phyloP scores from a whole-genome alignment of 192 early-diverging fungal genomes.

The Rhizoclosmatium sp. region DNA sequence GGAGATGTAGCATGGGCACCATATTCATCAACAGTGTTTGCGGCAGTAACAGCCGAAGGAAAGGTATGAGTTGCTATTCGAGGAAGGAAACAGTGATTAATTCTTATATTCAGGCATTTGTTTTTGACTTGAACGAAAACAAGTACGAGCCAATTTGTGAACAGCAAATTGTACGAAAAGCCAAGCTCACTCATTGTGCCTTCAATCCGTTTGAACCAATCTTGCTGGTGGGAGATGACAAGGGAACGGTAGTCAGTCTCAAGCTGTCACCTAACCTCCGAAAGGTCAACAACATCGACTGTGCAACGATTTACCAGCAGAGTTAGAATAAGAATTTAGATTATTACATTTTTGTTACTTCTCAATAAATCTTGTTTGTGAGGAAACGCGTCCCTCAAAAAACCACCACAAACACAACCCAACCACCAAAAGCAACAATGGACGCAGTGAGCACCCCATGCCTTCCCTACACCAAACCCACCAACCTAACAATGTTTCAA shows the following conservation, averaged over 20 bases:
- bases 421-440: too few species aligned
- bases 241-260: slow-evolving; percentile 57
- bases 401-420: too few species aligned
- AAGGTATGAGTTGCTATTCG: slow-evolving; percentile 51
- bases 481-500: background rate
- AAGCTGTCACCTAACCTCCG: slow-evolving; percentile 65
- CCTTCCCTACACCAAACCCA: too few species aligned
- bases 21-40: slow-evolving; percentile 70
- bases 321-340: background rate
- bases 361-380: too few species aligned
- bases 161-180: slow-evolving; percentile 65
- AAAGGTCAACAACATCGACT: slow-evolving; percentile 41
- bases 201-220: slow-evolving; percentile 71
- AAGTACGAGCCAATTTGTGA: slow-evolving; percentile 71
- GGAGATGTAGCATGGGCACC: slow-evolving; percentile 72
- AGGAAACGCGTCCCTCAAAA: too few species aligned
- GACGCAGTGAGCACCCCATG: too few species aligned
- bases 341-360: too few species aligned
- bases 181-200: slow-evolving; percentile 66
- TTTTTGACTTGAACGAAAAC: slow-evolving; percentile 68
- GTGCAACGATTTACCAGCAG: slow-evolving; percentile 26
- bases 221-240: slow-evolving; percentile 67
- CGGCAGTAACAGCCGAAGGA: slow-evolving; percentile 66
- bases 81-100: background rate
- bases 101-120: slow-evolving; percentile 49